phyloP scores from a whole-genome alignment of 345 rosid genomes.

The Reutealis trisperma region DNA sequence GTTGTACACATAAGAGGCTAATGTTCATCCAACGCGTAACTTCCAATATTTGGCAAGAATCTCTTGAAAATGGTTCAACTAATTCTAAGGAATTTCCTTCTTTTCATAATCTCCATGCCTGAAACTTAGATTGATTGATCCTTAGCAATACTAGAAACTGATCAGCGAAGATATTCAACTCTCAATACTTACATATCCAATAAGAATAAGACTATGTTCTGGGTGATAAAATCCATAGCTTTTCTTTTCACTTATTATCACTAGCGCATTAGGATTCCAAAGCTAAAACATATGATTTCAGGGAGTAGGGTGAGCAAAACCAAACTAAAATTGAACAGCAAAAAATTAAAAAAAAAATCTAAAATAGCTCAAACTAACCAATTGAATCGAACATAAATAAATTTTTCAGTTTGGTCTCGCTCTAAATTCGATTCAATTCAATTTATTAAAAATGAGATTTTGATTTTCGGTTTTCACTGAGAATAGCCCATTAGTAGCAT shows the following conservation, averaged over 20 bases:
- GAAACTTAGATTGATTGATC: background rate
- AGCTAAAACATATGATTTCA: constrained; percentile 24
- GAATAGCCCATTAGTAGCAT: constrained; percentile 21
- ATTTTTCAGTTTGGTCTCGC: too few relatives aligned
- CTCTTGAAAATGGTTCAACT: constrained; percentile 14
- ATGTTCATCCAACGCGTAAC: constrained; percentile 26
- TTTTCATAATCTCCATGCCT: constrained; percentile 38
- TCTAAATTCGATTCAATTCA: too few relatives aligned
- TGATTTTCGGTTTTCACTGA: too few relatives aligned
- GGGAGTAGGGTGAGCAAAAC: too few relatives aligned
- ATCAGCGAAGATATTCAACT: too few relatives aligned
- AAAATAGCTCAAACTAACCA: too few relatives aligned
- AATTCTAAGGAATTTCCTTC: constrained; percentile 28
- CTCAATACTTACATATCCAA: constrained; percentile 19
- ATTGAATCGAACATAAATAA: too few relatives aligned
- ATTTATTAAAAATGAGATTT: too few relatives aligned
- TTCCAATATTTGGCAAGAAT: constrained; percentile 6
- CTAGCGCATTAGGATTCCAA: constrained; percentile 19
- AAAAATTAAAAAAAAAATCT: too few relatives aligned
- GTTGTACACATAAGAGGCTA: constrained; percentile 41
- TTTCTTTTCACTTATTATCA: constrained; percentile 17
- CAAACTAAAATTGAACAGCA: too few relatives aligned
- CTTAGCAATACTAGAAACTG: too few relatives aligned
- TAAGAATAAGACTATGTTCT: constrained; percentile 15
- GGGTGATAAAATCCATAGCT: constrained; percentile 19